Evolutionary conservation across 129 eudicot species (phyloP).

Genomic region (Flaveria ramosissima): DNA sequence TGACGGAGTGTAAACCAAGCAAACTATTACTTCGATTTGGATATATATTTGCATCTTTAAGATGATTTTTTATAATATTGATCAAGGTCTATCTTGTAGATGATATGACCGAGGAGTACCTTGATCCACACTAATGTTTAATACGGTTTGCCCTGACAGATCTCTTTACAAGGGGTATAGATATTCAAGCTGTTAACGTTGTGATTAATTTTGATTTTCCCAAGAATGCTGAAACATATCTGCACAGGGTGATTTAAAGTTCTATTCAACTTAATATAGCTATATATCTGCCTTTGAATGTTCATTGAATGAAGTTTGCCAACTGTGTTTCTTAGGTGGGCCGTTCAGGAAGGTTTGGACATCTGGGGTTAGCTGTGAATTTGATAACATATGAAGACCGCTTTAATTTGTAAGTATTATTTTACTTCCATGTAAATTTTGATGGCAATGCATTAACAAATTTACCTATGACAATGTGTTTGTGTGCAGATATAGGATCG

Average conservation of each 20-base stretch:
- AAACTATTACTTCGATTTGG: background rate
- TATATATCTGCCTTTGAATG: conserved; percentile 2
- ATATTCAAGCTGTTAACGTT: conserved; percentile 70
- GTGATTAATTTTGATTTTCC: conserved; percentile 75
- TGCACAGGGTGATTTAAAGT: conserved; percentile 54
- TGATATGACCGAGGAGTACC: background rate
- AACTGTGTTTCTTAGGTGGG: conserved; percentile 48
- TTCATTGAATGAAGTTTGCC: conserved; percentile 1
- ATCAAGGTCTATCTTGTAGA: background rate
- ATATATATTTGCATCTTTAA: background rate
- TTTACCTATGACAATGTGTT: conserved; percentile 7
- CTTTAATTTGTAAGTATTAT: conserved; percentile 52
- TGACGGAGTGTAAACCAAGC: background rate
- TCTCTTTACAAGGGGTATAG: conserved; percentile 73
- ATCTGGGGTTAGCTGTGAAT: conserved; percentile 61
- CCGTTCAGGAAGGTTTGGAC: conserved; percentile 60
- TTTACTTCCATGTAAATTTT: background rate
- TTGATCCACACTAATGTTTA: conserved; percentile 8
- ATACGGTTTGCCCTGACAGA: conserved; percentile 35
- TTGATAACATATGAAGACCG: conserved; percentile 64
- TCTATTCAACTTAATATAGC: background rate
- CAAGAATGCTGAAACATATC: conserved; percentile 64
- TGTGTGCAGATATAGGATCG: conserved; percentile 56
- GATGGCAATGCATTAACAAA: background rate
- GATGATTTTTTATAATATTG: background rate